A percentile compares a stretch with the other conserved stretches of the same genome.
Evolutionary conservation across 2,329 filamentous ascomycete species (phyloP).

Genomic region (Arthroderma uncinatum): DNA sequence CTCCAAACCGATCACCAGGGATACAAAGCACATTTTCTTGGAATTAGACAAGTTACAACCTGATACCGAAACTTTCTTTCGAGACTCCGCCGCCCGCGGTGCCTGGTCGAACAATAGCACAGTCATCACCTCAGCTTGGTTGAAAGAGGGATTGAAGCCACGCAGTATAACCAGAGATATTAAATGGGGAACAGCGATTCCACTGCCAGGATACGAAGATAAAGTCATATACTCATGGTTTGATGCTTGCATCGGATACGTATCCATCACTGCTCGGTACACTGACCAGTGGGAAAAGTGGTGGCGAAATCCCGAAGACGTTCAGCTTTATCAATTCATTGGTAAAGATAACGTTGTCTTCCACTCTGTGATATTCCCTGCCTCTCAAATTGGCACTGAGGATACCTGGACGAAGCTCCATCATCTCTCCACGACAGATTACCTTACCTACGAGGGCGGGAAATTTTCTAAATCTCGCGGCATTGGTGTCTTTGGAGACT

Average conservation of each 20-base stretch:
- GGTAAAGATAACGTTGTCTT: constrained; percentile 72
- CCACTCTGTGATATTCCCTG: constrained; percentile 76
- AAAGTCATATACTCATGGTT: constrained; percentile 81
- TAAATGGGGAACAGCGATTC: constrained; percentile 60
- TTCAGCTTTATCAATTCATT: constrained; percentile 78
- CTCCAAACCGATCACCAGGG: constrained; percentile 62
- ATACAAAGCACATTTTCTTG: constrained; percentile 89
- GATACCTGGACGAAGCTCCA: constrained; percentile 76
- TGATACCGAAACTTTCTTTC: constrained; percentile 65
- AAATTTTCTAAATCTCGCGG: constrained; percentile 80
- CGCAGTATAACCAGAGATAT: constrained; percentile 76
- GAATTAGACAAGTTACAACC: constrained; percentile 71
- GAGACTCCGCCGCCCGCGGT: constrained; percentile 61
- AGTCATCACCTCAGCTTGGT: constrained; percentile 37
- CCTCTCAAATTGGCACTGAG: constrained; percentile 64
- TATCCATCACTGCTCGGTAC: constrained; percentile 74
- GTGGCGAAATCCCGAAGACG: constrained; percentile 74
- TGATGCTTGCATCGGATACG: constrained; percentile 74
- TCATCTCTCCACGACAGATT: constrained; percentile 71
- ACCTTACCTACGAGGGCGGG: constrained; percentile 66
- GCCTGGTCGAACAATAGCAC: constrained; percentile 36
- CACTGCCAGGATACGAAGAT: constrained; percentile 46
- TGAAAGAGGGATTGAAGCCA: constrained; percentile 62
- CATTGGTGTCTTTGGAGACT: constrained; percentile 74
- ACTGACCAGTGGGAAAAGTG: constrained; percentile 75